Evolutionary conservation across 2,329 filamentous ascomycete genomes (phyloP), one percentile per base, ranked within the genome.

Genomic region (Botrytis pseudocinerea): DNA sequence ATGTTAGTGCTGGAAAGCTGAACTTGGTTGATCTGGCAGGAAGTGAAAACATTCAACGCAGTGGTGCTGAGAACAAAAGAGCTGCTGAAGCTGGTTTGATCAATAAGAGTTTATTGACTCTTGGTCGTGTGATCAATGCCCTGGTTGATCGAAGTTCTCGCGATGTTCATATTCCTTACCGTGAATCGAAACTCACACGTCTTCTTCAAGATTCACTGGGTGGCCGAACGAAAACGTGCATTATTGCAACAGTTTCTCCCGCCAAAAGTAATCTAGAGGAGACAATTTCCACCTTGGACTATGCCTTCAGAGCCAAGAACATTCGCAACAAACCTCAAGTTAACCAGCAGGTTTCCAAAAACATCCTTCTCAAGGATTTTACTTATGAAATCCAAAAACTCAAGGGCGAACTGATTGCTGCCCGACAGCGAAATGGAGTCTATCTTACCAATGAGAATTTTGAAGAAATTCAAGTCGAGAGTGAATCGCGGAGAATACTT

Each of bases 301-400:
- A 99, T 80, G 97, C 96, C 18, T 98, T 98, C 83, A 90, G 96
- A 64, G 96, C 96, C 25, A 99, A 99, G 85, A 98, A 99, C 78
- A 99, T 99, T 79, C 92, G 93, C 68, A 99, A 99, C 83, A 98
- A 98, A 83, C 97, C 96, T 0, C 96, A 99, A 80, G 87, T 97
- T 78, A 99, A 98, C 82, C 93, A 94, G 66, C 89, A 93, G 80
- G 90, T 98, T 76, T 95, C 93, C 76, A 99, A 98, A 83, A 97
- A 96, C 83, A 97, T 94, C 4, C 83, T 99, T 20, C 87, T 99
- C 18, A 91, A 89, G 74, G 96, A 99, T 76, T 97, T 97, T 76
- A 96, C 95, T 0, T 85, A 87, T 38, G 96, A 99, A 80, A 98
- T 99, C 69, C 94, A 99, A 82, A 96, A 94, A 81, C 86, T 99